Percentiles rank a stretch among this genome's conserved stretches.
Evolutionary conservation across 306 rosid genomes (phyloP).

Genomic region (Medicago ruthenica): DNA sequence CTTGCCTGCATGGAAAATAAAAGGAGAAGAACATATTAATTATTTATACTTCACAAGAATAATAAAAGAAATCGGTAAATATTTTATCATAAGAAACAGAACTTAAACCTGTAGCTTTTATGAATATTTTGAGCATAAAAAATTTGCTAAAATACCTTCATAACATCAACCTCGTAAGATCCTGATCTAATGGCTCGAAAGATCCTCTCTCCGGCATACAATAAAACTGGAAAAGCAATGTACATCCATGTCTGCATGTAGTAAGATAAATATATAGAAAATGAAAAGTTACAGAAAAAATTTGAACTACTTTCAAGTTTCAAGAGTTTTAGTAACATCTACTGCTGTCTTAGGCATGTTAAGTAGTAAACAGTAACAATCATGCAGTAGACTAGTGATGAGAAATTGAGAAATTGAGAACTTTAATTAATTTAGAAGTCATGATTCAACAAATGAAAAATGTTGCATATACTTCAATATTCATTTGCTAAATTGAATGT

Average conservation of each 20-base stretch:
- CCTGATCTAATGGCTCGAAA: conserved; percentile 83
- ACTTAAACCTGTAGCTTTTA: background rate
- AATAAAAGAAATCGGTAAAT: background rate
- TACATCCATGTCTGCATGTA: conserved; percentile 87
- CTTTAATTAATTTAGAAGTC: no score
- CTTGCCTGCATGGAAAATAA: conserved; percentile 54
- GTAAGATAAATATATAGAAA: background rate
- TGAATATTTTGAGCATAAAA: conserved; percentile 4
- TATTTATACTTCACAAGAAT: conserved; percentile 11
- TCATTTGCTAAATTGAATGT: no score
- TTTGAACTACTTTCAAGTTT: background rate
- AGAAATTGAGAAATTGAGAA: no score
- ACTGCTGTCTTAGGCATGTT: no score
- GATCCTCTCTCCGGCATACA: conserved; percentile 76
- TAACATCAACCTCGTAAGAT: conserved; percentile 67
- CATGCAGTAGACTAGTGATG: no score
- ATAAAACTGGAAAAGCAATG: conserved; percentile 73
- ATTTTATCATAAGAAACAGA: background rate
- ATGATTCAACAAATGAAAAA: no score
- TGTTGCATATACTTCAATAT: no score
- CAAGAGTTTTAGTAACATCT: no score
- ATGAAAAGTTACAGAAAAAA: background rate
- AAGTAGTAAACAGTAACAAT: no score
- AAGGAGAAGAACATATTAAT: background rate
- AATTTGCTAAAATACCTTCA: conserved; percentile 63